phyloP scores from a whole-genome alignment of 2,329 filamentous ascomycete genomes.

The Ambrosiella xylebori region DNA sequence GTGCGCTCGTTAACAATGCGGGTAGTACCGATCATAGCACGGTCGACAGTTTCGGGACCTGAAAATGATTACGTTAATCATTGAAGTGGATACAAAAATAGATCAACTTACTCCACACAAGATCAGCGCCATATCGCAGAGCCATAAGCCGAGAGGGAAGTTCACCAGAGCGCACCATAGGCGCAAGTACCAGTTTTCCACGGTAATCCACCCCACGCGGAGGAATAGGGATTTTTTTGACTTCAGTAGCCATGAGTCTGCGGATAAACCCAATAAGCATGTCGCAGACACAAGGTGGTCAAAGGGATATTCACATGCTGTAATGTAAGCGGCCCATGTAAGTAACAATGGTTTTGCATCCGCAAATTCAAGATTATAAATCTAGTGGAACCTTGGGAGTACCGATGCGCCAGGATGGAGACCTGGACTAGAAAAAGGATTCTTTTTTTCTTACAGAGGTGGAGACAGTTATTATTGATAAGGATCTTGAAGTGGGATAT shows the following conservation, averaged over 20 bases:
- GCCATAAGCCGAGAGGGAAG: slow-evolving; percentile 75
- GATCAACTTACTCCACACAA: slow-evolving; percentile 65
- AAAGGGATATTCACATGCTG: slow-evolving; percentile 7
- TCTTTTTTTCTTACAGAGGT: not conserved
- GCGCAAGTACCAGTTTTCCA: slow-evolving; percentile 83
- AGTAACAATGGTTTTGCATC: not conserved
- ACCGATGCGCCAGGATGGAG: not conserved
- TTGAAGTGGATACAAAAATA: not conserved
- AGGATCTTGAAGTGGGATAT: slow-evolving; percentile 1
- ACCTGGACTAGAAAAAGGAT: not conserved
- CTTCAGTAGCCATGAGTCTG: slow-evolving; percentile 39
- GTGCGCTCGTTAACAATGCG: slow-evolving; percentile 60
- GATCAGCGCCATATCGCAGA: slow-evolving; percentile 85
- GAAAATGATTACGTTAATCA: not conserved
- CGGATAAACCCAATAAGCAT: slow-evolving; percentile 11
- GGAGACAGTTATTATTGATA: slow-evolving; percentile 7
- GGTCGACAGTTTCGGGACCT: slow-evolving; percentile 90
- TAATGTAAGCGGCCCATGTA: not conserved
- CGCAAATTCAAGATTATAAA: not conserved
- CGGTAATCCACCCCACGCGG: slow-evolving; percentile 82
- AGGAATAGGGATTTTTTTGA: slow-evolving; percentile 62
- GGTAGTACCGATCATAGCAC: slow-evolving; percentile 73
- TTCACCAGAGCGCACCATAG: slow-evolving; percentile 97
- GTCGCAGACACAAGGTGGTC: slow-evolving; percentile 6
- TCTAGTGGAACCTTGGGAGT: not conserved